Conservation (phyloP, 257 asterid species). For the Plectranthus barbatus region DNA sequence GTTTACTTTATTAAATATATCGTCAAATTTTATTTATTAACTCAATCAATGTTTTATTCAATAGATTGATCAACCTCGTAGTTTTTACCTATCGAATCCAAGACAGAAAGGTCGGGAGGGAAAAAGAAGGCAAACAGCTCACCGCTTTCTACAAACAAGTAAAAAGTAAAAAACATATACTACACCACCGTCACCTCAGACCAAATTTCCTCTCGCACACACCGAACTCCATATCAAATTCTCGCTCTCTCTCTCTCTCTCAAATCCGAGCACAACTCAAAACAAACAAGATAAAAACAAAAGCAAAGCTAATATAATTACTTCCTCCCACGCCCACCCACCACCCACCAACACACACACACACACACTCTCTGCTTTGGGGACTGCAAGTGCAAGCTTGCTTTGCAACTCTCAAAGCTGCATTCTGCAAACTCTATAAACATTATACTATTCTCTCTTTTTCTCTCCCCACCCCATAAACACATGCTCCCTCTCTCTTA, state of each 20-base stretch:
- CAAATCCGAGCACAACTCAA: slow-evolving; percentile 27
- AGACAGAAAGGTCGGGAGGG: no score
- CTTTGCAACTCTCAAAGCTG: slow-evolving; percentile 59
- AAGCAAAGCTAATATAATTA: slow-evolving; percentile 19
- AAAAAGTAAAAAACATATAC: no score
- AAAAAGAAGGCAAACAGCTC: no score
- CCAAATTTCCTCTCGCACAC: no score
- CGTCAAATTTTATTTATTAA: no score
- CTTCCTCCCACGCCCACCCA: slow-evolving; percentile 6
- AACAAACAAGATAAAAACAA: slow-evolving; percentile 31
- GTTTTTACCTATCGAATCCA: no score
- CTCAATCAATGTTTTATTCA: no score
- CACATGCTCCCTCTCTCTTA: slow-evolving; percentile 30
- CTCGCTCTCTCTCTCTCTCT: slow-evolving; percentile 5
- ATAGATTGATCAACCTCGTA: no score
- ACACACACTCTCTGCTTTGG: slow-evolving; percentile 34
- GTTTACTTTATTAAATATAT: no score
- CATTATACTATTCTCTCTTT: slow-evolving; percentile 11
- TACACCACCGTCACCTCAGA: no score
- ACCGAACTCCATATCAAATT: no score
- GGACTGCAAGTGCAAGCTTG: slow-evolving; percentile 45
- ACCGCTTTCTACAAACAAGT: no score
- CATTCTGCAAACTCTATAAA: slow-evolving; percentile 11
- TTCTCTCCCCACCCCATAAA: slow-evolving; percentile 18
- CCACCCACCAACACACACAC: not conserved